phyloP scores from a whole-genome alignment of 306 rosid genomes.

The Citrullus mucosospermus region DNA sequence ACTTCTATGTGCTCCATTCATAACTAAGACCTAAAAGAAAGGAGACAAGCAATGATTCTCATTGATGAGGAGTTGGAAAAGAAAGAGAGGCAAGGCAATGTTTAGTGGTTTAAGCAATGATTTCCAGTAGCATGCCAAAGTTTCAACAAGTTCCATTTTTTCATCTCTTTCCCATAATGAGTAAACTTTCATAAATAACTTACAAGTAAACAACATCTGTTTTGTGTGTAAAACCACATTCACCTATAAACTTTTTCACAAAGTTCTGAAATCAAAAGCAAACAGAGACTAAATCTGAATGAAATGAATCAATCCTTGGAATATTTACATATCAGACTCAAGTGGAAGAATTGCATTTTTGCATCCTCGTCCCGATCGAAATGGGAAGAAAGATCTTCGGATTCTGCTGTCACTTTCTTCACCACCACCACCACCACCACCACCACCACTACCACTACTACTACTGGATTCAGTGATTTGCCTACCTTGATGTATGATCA shows the following conservation, averaged over 20 bases:
- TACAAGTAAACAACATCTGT: neutral
- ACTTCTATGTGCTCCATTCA: conserved; percentile 3
- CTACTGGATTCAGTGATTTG: neutral
- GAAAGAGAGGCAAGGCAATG: conserved; percentile 1
- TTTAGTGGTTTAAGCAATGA: conserved; percentile 23
- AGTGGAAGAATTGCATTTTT: conserved; percentile 16
- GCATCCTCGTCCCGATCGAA: conserved; percentile 29
- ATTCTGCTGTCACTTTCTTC: conserved; percentile 11
- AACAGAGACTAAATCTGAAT: neutral
- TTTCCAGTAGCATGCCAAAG: conserved; percentile 17
- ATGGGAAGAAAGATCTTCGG: conserved; percentile 39
- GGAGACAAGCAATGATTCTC: conserved; percentile 17
- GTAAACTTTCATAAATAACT: neutral
- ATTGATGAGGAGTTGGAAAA: conserved; percentile 21
- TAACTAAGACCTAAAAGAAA: conserved; percentile 6
- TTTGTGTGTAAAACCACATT: neutral
- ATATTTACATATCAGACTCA: conserved; percentile 6
- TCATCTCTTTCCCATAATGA: neutral
- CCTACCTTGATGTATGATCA: neutral
- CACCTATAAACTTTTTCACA: neutral
- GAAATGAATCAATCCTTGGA: neutral
- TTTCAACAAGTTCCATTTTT: conserved; percentile 6
- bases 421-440: neutral
- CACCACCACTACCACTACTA: conserved; percentile 2
- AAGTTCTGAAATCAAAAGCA: neutral